A percentile compares a stretch with the other conserved stretches of the same genome.
These are phyloP conservation scores for Candida khao-thaluensis DNA, from an alignment of 805 yeast genomes.

Conservation along the genomic window DNA sequence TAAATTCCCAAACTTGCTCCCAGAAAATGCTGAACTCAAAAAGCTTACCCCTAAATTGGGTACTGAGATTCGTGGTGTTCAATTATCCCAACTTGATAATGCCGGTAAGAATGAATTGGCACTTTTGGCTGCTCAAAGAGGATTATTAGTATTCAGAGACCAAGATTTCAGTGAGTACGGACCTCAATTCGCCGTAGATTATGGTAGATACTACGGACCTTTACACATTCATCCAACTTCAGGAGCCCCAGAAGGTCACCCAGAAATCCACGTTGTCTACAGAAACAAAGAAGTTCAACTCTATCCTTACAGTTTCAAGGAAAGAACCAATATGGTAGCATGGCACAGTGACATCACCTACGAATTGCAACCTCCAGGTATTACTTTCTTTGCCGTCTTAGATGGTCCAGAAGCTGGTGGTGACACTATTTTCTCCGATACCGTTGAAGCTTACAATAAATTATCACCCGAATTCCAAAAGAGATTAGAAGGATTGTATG, in stretches of 20 bases:
- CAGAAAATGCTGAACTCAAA: conserved; percentile 31
- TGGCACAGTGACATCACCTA: conserved; percentile 42
- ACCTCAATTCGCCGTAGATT: conserved; percentile 31
- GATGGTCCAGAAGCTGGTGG: conserved; percentile 42
- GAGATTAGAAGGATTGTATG: conserved; percentile 34
- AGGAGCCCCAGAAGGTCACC: conserved; percentile 33
- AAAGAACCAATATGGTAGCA: conserved; percentile 27
- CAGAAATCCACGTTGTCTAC: conserved; percentile 31
- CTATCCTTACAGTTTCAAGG: conserved; percentile 14
- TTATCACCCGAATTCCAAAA: conserved; percentile 38
- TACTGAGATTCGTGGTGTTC: conserved; percentile 60
- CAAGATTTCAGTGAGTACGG: conserved; percentile 55
- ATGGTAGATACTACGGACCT: conserved; percentile 34
- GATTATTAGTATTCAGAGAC: conserved; percentile 62
- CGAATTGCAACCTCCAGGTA: conserved; percentile 43
- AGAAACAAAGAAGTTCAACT: conserved; percentile 20
- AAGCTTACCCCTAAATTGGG: conserved; percentile 68
- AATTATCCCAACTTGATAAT: conserved; percentile 51
- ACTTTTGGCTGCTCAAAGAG: conserved; percentile 61
- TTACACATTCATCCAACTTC: conserved; percentile 49
- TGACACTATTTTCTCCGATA: conserved; percentile 40
- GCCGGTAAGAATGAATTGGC: conserved; percentile 68
- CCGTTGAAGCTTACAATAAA: conserved; percentile 40
- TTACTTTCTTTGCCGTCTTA: conserved; percentile 35
- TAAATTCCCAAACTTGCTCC: conserved; percentile 48